Evolutionary conservation across 352 stramenopile genomes (phyloP).

Genomic region (Phytopythium helicoides): DNA sequence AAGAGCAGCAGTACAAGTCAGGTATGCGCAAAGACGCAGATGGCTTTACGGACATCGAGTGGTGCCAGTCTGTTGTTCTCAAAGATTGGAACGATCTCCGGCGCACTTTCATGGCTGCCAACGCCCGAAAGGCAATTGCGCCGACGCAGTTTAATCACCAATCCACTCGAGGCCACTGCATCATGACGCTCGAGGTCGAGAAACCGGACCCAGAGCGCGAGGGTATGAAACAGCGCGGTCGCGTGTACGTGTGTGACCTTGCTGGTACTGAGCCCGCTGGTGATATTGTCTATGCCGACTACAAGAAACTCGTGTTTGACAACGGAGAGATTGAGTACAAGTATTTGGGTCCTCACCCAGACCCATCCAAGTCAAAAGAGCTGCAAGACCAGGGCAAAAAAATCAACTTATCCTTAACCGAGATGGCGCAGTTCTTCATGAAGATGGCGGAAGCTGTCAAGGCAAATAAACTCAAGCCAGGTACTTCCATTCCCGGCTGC

Average conservation of each 20-base stretch:
- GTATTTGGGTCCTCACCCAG: slow-evolving; percentile 85
- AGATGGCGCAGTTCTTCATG: slow-evolving; percentile 97
- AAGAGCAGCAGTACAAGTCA: slow-evolving; percentile 94
- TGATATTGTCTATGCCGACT: slow-evolving; percentile 93
- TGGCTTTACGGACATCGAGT: slow-evolving; percentile 95
- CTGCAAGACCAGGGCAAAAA: slow-evolving; percentile 95
- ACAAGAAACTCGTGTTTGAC: slow-evolving; percentile 91
- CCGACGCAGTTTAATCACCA: slow-evolving; percentile 95
- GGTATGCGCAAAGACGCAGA: slow-evolving; percentile 94
- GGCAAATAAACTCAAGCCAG: slow-evolving; percentile 93
- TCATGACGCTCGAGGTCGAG: slow-evolving; percentile 95
- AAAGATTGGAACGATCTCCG: slow-evolving; percentile 94
- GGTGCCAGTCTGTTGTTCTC: slow-evolving; percentile 90
- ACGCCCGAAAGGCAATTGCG: slow-evolving; percentile 91
- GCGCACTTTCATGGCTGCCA: slow-evolving; percentile 88
- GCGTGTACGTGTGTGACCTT: slow-evolving; percentile 93
- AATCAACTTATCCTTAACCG: slow-evolving; percentile 94
- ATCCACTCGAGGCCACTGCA: slow-evolving; percentile 92
- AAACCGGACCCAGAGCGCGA: slow-evolving; percentile 90
- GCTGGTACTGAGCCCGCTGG: slow-evolving; percentile 92
- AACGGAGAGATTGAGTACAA: slow-evolving; percentile 93
- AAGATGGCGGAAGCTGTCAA: slow-evolving; percentile 95
- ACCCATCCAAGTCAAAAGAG: slow-evolving; percentile 92
- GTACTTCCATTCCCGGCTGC: slow-evolving; percentile 91
- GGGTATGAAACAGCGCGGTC: slow-evolving; percentile 87